Conservation (phyloP, 208 protist genomes). For the Leishmania lainsoni region DNA sequence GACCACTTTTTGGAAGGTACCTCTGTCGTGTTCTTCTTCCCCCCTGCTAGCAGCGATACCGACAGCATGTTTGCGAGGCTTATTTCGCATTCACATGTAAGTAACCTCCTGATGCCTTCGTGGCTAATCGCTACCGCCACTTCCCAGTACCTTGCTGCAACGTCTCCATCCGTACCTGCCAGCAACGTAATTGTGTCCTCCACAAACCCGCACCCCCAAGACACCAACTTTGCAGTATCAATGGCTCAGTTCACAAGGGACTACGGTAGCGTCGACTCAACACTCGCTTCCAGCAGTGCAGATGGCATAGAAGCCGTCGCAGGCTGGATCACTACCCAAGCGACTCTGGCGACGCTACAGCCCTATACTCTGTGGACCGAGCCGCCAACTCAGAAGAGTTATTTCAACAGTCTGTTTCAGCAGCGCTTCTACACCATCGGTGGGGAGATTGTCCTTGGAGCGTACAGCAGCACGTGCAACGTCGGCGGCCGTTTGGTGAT, state of each 20-base stretch:
- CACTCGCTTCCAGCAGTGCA: not conserved
- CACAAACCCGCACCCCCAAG: constrained; percentile 25
- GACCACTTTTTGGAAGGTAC: not conserved
- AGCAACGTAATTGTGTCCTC: constrained; percentile 17
- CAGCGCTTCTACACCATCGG: constrained; percentile 14
- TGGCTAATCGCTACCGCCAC: constrained; percentile 21
- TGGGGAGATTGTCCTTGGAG: constrained; percentile 10
- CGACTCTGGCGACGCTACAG: constrained; percentile 9
- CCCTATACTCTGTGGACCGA: not conserved
- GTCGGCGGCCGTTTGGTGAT: constrained; percentile 29
- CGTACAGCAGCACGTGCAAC: constrained; percentile 15
- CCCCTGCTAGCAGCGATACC: not conserved
- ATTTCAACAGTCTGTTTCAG: not conserved
- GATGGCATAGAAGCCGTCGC: constrained; percentile 8
- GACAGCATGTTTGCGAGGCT: not conserved
- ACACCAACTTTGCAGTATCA: constrained; percentile 3
- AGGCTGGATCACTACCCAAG: constrained; percentile 10
- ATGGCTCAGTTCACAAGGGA: constrained; percentile 5
- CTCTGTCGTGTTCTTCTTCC: constrained; percentile 22
- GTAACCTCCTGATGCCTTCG: constrained; percentile 13
- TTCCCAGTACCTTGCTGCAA: not conserved
- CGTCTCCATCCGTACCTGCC: not conserved
- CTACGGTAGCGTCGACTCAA: not conserved
- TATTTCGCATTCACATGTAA: not conserved
- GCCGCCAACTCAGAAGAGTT: not conserved